Percentiles rank a stretch among this genome's conserved stretches.
These are phyloP conservation scores for Haplosporangium sp. DNA, from an alignment of 371 early-diverging fungal species.

Conservation along the genomic window DNA sequence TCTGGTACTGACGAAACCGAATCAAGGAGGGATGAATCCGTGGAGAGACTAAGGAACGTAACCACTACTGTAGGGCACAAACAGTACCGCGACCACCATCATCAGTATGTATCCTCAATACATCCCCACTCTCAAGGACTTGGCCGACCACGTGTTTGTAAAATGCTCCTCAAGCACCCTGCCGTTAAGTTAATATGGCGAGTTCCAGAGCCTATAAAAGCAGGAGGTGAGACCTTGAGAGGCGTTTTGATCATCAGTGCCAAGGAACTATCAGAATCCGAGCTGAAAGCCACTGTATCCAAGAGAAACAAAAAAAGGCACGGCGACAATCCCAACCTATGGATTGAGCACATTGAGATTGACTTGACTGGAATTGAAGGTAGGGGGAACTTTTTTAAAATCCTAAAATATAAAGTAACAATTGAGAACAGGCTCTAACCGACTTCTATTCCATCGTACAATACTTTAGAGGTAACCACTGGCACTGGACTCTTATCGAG, in stretches of 20 bases:
- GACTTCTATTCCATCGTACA: too few species aligned
- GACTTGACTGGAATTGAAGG: constrained; percentile 44
- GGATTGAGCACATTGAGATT: constrained; percentile 36
- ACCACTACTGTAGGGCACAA: too few species aligned
- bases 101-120: not conserved
- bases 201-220: constrained; percentile 51
- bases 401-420: too few species aligned
- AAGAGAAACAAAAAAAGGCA: not conserved
- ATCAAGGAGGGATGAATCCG: not conserved
- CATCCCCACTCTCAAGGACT: not conserved
- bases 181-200: constrained; percentile 40
- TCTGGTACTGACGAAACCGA: not conserved
- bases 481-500: constrained; percentile 38
- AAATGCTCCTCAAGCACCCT: constrained; percentile 37
- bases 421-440: too few species aligned
- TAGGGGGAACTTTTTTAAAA: not conserved
- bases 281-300: constrained; percentile 13
- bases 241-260: constrained; percentile 42
- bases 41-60: not conserved
- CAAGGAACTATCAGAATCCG: constrained; percentile 19
- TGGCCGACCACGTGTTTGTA: constrained; percentile 26
- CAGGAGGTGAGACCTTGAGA: constrained; percentile 38
- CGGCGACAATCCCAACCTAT: not conserved
- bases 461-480: constrained; percentile 29
- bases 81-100: not conserved